A percentile compares a stretch with the other conserved stretches of the same genome.
phyloP scores from a whole-genome alignment of 352 stramenopile species.

The Blastocystis sp. region DNA sequence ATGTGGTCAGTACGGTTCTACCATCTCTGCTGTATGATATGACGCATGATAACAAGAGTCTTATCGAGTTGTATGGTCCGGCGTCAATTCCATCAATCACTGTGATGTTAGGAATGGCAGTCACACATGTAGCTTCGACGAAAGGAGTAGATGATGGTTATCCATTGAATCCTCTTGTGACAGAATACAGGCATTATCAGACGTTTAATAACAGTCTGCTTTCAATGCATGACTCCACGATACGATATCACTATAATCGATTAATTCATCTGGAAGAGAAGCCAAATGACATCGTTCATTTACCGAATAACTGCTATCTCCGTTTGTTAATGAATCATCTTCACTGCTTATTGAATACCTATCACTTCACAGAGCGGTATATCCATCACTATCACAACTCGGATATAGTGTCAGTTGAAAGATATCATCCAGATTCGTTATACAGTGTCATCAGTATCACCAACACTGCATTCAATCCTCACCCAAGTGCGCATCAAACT shows the following conservation, averaged over 20 bases:
- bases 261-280: neutral
- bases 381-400: neutral
- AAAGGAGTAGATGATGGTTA: slow-evolving; percentile 58
- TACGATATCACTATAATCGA: neutral
- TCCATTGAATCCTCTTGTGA: slow-evolving; percentile 53
- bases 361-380: neutral
- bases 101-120: neutral
- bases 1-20: neutral
- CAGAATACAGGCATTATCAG: slow-evolving; percentile 18
- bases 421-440: neutral
- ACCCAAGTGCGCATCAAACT: neutral
- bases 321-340: slow-evolving; percentile 49
- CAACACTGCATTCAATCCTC: neutral
- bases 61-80: neutral
- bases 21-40: slow-evolving; percentile 62
- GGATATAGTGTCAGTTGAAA: neutral
- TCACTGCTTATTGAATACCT: neutral
- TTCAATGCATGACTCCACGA: neutral
- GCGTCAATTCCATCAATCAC: slow-evolving; percentile 29
- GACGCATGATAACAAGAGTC: slow-evolving; percentile 62
- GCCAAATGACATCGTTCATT: neutral
- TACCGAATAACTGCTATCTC: neutral
- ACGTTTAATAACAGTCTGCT: neutral
- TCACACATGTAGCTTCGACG: slow-evolving; percentile 26
- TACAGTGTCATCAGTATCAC: slow-evolving; percentile 32